Evolutionary conservation across 345 rosid genomes (phyloP), one percentile per base, ranked within the genome.

Genomic region (Acer yangbiense): DNA sequence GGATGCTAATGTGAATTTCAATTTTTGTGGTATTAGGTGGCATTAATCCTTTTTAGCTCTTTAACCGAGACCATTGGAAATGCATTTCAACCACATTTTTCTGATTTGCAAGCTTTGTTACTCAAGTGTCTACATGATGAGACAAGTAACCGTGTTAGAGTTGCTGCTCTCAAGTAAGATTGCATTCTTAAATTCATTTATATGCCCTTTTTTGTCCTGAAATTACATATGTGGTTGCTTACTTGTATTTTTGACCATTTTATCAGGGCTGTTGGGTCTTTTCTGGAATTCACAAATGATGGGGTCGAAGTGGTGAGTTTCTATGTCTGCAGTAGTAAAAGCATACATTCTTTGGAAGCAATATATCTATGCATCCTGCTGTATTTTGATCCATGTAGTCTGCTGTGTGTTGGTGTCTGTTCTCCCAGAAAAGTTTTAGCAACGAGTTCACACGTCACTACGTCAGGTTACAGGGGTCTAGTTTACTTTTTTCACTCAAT

Each of bases 251-350:
- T 65, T 41, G 35, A 41, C 29, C 27, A 3, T 73, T 78, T 76
- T 75, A 27, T 29, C 93, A 97, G 99, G 97, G 98, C 99, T 39
- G 94, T 97, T 61, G 99, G 99, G 23, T 94, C 99, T 57, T 94
- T 94, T 81, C 88, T 97, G 16, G 99, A 97, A 84, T 97, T 94
- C 79, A 92, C 93, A 27, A 84, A 75, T 78, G 98, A 94, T 16
- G 96, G 93, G 60, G 87, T 63, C 78, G 98, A 94, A 71, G 98
- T 93, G 97, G 99, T 97, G 84, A 88, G 86, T 81, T 77, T 32
- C 63, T 39, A 12, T 67, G 41, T 20, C 44, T n/a, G 4, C 16
- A 41, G 12, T 64, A 32, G 52, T 43, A 29, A 55, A 55, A 35
- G 48, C 4, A 9, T 55, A 27, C 65, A 35, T 62, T 14, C 35